Percentiles rank a stretch among this genome's conserved stretches.
Evolutionary conservation across 73 alveolate species (phyloP).

Genomic region (Stentor roeselii): DNA sequence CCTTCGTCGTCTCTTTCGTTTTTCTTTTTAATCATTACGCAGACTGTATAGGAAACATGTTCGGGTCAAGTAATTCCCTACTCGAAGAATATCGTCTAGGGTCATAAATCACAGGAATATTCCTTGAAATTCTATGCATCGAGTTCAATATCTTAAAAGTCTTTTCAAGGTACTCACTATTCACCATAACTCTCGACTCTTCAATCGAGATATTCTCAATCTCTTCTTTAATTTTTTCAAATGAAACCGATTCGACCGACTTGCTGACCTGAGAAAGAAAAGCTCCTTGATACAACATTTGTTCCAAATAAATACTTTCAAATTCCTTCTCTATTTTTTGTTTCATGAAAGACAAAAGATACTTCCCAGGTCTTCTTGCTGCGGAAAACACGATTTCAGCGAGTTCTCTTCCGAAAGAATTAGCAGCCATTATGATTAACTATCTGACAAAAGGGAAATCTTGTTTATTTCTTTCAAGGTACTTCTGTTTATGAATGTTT

Average conservation of each 20-base stretch:
- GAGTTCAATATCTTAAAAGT: neutral
- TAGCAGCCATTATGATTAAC: conserved; percentile 25
- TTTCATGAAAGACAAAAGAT: neutral
- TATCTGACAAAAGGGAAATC: neutral
- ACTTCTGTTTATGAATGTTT: neutral
- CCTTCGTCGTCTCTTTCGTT: neutral
- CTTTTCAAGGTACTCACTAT: neutral
- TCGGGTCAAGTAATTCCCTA: neutral
- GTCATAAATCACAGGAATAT: conserved; percentile 15
- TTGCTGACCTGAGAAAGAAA: neutral
- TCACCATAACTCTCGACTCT: neutral
- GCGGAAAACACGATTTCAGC: neutral
- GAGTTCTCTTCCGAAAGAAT: neutral
- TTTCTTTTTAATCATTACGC: neutral
- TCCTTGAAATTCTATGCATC: conserved; percentile 15
- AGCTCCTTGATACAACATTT: conserved; percentile 25
- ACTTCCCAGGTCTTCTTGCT: conserved; percentile 1
- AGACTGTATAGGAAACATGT: conserved; percentile 2
- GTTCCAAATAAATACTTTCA: neutral
- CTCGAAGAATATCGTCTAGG: neutral
- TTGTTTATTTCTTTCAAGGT: neutral
- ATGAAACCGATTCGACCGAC: neutral
- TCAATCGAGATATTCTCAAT: neutral
- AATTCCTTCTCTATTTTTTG: neutral
- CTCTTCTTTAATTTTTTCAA: neutral